Percentiles rank a stretch among this genome's conserved stretches.
Evolutionary conservation across 1,284 basidiomycete species (phyloP).

Genomic region (Prillingera fragicola): DNA sequence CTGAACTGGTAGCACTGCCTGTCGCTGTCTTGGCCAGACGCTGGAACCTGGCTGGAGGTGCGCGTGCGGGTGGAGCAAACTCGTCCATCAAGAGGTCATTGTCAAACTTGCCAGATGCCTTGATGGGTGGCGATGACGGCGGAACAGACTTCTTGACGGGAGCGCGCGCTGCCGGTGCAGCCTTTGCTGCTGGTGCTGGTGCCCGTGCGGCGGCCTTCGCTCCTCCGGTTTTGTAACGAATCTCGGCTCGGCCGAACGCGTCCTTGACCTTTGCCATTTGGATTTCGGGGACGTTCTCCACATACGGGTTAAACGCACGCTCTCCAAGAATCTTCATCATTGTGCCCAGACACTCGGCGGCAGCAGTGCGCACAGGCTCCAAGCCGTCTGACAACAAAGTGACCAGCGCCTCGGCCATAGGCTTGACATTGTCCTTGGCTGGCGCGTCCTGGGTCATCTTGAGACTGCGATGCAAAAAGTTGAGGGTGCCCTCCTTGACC

Average conservation of each 20-base stretch:
- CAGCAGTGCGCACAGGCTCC: slow-evolving; percentile 85
- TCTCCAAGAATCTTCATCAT: slow-evolving; percentile 98
- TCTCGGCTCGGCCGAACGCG: slow-evolving; percentile 78
- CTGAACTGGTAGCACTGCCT: too few relatives aligned
- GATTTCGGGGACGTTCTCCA: slow-evolving; percentile 83
- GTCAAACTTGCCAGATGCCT: slow-evolving; percentile 22
- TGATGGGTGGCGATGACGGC: slow-evolving; percentile 28
- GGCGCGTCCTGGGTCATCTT: slow-evolving; percentile 59
- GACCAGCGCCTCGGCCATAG: slow-evolving; percentile 72
- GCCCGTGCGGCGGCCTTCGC: slow-evolving; percentile 53
- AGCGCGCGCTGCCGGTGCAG: slow-evolving; percentile 37
- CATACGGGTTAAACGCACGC: slow-evolving; percentile 76
- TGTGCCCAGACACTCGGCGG: slow-evolving; percentile 79
- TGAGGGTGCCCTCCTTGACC: slow-evolving; percentile 88
- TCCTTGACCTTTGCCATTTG: slow-evolving; percentile 92
- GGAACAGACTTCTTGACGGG: slow-evolving; percentile 49
- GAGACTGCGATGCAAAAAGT: slow-evolving; percentile 79
- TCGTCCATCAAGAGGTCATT: slow-evolving; percentile 21
- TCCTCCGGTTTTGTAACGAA: slow-evolving; percentile 71
- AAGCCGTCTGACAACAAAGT: slow-evolving; percentile 77
- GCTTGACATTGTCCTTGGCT: slow-evolving; percentile 71
- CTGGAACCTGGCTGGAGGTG: slow-evolving; percentile 32
- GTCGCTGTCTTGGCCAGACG: slow-evolving; percentile 7
- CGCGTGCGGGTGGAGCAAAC: slow-evolving; percentile 20
- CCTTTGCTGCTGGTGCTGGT: slow-evolving; percentile 50